Base-by-base conservation (phyloP, 768 basidiomycete genomes). In the Suillus hirtellus region DNA sequence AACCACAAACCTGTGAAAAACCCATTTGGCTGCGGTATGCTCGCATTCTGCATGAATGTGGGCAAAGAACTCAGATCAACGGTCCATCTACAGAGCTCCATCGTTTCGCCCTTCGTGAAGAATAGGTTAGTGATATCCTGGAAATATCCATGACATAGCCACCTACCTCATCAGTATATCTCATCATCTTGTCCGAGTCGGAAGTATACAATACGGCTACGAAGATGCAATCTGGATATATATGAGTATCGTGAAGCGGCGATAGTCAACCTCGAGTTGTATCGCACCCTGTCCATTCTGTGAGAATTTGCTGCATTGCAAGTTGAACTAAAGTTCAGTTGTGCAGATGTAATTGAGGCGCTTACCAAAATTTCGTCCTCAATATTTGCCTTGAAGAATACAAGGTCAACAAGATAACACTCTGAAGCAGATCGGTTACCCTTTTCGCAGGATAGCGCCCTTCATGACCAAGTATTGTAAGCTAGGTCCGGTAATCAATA, bases 391-490 rank as follows among this genome's bases (percentile, higher is more conserved):
- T 58, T 90, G 68, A 35, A 56, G 65, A 49, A 61, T 60, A 59
- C 52, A 61, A 61, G 54, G 42, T 63, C 67, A 67, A 63, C 66
- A 59, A 65, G 64, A 70, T 47, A 55, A 12, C 6, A 35, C 17
- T 50, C 24, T 7, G n/a, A 10, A 44, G n/a, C 3, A 49, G 11
- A 6, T 40, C 42, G 7, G 86, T 70, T 73, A 91, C 90, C 90
- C 93, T 76, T 93, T 94, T 64, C 92, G 83, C 67, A 94, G 75
- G 69, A 94, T 93, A 27, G 92, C 91, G 60, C 93, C 92, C 77
- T 93, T 94, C 65, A 87, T 86, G 60, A 95, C 92, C 52, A 95
- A 82, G 73, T 94, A 95, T 71, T 94, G 93, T 67, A 95, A 76
- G 68, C 93, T 94, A 73, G 69, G 75, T 35, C 58, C 72, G 64